phyloP scores from a whole-genome alignment of 1,139 yeast genomes.

The Pichia sp. region DNA sequence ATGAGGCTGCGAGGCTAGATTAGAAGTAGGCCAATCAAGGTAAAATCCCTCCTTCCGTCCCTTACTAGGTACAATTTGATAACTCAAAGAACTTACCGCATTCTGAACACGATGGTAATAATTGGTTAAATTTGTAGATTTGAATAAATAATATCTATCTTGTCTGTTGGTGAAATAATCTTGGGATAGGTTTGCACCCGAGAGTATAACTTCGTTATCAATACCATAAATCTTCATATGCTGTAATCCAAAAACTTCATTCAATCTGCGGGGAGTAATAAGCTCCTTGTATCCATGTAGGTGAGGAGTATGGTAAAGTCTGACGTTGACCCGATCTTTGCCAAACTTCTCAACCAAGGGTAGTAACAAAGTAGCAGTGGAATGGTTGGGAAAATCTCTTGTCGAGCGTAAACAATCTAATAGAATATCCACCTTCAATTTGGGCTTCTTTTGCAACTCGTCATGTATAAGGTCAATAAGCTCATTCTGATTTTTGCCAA shows the following conservation, averaged over 20 bases:
- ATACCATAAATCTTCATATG: conserved; percentile 97
- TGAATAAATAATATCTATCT: conserved; percentile 81
- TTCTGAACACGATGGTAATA: conserved; percentile 69
- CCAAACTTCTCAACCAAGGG: conserved; percentile 65
- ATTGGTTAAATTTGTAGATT: conserved; percentile 52
- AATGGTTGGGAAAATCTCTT: conserved; percentile 76
- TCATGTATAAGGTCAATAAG: conserved; percentile 54
- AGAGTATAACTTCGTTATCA: conserved; percentile 80
- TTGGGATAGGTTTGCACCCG: conserved; percentile 86
- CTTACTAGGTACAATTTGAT: conserved; percentile 50
- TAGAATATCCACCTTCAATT: conserved; percentile 65
- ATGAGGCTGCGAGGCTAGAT: conserved; percentile 69
- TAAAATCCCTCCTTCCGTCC: conserved; percentile 47
- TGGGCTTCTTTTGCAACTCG: conserved; percentile 57
- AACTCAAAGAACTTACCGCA: conserved; percentile 66
- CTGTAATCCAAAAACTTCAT: conserved; percentile 91
- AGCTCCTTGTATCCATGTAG: conserved; percentile 61
- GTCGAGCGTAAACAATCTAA: conserved; percentile 92
- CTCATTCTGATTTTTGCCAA: conserved; percentile 80
- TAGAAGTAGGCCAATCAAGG: conserved; percentile 72
- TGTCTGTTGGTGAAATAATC: conserved; percentile 97
- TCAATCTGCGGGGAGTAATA: conserved; percentile 74
- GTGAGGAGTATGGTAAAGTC: conserved; percentile 90
- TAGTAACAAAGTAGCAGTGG: conserved; percentile 73
- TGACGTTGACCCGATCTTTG: conserved; percentile 64